Evolutionary conservation across 306 rosid species (phyloP).

Genomic region (Citrullus colocynthis): DNA sequence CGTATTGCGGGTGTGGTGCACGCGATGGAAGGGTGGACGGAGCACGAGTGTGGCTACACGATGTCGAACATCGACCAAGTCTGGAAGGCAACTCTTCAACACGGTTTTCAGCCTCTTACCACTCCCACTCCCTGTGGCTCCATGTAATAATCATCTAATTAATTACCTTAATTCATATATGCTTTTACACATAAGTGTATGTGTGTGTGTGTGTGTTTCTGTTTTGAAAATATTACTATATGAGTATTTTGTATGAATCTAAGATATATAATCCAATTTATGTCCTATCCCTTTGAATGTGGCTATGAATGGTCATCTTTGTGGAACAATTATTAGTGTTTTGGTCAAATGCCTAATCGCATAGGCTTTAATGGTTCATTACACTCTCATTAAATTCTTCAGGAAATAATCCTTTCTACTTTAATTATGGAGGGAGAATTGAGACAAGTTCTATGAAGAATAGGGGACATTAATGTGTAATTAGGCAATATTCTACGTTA

Average conservation of each 20-base stretch:
- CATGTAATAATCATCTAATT: not conserved
- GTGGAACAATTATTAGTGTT: not conserved
- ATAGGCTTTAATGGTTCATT: not conserved
- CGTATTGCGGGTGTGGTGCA: slow-evolving; percentile 72
- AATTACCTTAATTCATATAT: not conserved
- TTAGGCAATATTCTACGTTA: too few species aligned
- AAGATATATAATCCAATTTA: too few species aligned
- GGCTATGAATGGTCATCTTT: not conserved
- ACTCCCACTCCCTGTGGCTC: not conserved
- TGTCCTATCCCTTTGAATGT: not conserved
- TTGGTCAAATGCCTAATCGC: not conserved
- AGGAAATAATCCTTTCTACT: too few species aligned
- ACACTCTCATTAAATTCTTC: not conserved
- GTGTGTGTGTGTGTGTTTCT: not conserved
- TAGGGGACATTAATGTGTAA: too few species aligned
- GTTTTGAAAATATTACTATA: not conserved
- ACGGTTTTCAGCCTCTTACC: slow-evolving; percentile 55
- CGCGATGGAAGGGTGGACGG: slow-evolving; percentile 53
- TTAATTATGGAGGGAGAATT: too few species aligned
- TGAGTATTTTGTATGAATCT: too few species aligned
- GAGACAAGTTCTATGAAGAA: too few species aligned
- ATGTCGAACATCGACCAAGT: slow-evolving; percentile 34
- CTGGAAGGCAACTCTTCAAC: slow-evolving; percentile 55
- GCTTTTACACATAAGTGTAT: not conserved
- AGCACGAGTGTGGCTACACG: slow-evolving; percentile 45